phyloP scores from a whole-genome alignment of 768 basidiomycete genomes.

The Boletus speciosus region DNA sequence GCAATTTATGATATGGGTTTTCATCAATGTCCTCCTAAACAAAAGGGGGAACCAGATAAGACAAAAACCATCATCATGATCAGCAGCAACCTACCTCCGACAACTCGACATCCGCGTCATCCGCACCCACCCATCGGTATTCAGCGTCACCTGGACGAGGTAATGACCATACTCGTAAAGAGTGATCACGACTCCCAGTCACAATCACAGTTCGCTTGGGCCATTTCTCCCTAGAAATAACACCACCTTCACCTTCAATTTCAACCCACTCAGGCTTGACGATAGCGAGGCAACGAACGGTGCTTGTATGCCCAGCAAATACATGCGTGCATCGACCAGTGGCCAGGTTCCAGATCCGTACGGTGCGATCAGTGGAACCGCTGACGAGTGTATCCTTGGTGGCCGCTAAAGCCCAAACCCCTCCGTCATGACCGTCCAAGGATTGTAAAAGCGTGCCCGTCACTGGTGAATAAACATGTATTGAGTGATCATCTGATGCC shows the following conservation, averaged over 20 bases:
- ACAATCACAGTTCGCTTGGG: slow-evolving; percentile 71
- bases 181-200: slow-evolving; percentile 68
- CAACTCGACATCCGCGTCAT: slow-evolving; percentile 59
- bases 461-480: slow-evolving; percentile 88
- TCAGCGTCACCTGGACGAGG: slow-evolving; percentile 72
- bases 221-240: slow-evolving; percentile 65
- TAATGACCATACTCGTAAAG: slow-evolving; percentile 63
- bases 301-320: slow-evolving; percentile 95
- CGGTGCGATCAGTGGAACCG: slow-evolving; percentile 91
- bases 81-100: slow-evolving; percentile 36
- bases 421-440: slow-evolving; percentile 89
- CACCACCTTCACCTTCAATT: slow-evolving; percentile 59
- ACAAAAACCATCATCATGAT: not conserved
- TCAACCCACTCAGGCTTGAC: slow-evolving; percentile 90
- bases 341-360: slow-evolving; percentile 85
- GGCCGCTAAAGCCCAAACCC: slow-evolving; percentile 94
- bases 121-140: slow-evolving; percentile 62
- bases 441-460: slow-evolving; percentile 72
- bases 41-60: slow-evolving; percentile 7
- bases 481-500: slow-evolving; percentile 95
- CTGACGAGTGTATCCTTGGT: slow-evolving; percentile 86
- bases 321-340: slow-evolving; percentile 84
- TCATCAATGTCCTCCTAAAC: slow-evolving; percentile 59
- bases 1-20: slow-evolving; percentile 88
- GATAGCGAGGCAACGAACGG: slow-evolving; percentile 93